A percentile compares a stretch with the other conserved stretches of the same genome.
Evolutionary conservation across 495 filamentous ascomycete genomes (phyloP).

Genomic region (Xylaria intraflava): DNA sequence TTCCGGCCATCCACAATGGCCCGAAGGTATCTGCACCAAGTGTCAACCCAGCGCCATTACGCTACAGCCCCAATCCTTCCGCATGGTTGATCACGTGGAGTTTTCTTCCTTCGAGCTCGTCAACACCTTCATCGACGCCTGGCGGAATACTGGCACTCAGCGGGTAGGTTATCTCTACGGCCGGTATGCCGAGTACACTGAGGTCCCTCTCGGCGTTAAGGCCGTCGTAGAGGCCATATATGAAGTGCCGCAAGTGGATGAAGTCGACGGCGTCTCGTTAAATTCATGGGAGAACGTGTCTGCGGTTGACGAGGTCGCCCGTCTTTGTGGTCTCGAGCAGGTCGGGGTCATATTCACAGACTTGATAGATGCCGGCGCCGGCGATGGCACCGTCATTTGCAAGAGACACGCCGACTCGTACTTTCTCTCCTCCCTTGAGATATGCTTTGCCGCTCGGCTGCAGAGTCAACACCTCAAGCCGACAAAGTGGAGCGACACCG

Average conservation of each 20-base stretch:
- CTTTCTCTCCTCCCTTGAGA: conserved; percentile 86
- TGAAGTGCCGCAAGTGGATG: conserved; percentile 85
- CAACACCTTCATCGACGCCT: conserved; percentile 83
- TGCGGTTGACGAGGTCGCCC: conserved; percentile 73
- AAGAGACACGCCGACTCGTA: conserved; percentile 96
- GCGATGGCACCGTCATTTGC: conserved; percentile 80
- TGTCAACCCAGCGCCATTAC: conserved; percentile 98
- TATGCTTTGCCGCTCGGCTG: conserved; percentile 78
- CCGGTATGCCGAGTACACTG: conserved; percentile 81
- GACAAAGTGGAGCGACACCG: conserved; percentile 95
- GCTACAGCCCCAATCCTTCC: conserved; percentile 83
- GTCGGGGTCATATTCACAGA: conserved; percentile 97
- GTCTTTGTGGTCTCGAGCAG: conserved; percentile 77
- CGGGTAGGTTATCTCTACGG: conserved; percentile 88
- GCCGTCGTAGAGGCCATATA: conserved; percentile 97
- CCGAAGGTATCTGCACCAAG: conserved; percentile 97
- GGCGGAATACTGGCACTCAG: conserved; percentile 73
- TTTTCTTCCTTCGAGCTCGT: conserved; percentile 78
- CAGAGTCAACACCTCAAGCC: conserved; percentile 84
- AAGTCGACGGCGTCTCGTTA: conserved; percentile 85
- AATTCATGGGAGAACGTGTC: conserved; percentile 83
- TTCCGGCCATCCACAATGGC: conserved; percentile 87
- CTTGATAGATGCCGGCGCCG: conserved; percentile 71
- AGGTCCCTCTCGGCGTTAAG: conserved; percentile 91
- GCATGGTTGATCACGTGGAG: conserved; percentile 99